Percentiles rank a stretch among this genome's conserved stretches.
Evolutionary conservation across 805 yeast genomes (phyloP).

Genomic region (Ogataea nitratoaversa): DNA sequence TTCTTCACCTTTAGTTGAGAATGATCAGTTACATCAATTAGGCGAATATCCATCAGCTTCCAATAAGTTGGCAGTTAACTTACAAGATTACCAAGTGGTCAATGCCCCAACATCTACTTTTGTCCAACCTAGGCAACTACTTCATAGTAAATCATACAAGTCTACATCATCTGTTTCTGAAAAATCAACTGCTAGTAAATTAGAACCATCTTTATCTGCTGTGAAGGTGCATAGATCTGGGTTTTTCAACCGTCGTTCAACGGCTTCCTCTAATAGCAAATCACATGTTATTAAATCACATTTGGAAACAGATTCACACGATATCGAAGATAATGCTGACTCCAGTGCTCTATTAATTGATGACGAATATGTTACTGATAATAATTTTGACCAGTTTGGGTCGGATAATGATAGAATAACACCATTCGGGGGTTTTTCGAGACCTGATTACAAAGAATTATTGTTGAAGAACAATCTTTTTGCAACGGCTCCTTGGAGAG

Average conservation of each 20-base stretch:
- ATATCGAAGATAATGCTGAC: neutral
- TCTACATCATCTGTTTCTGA: slow-evolving; percentile 17
- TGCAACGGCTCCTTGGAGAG: slow-evolving; percentile 66
- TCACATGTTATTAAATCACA: slow-evolving; percentile 1
- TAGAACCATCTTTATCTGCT: slow-evolving; percentile 19
- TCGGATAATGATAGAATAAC: slow-evolving; percentile 35
- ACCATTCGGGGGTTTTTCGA: slow-evolving; percentile 74
- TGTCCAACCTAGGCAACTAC: slow-evolving; percentile 24
- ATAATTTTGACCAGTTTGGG: neutral
- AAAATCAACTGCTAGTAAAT: slow-evolving; percentile 3
- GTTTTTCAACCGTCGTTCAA: slow-evolving; percentile 10
- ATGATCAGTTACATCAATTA: neutral
- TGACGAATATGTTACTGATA: slow-evolving; percentile 5
- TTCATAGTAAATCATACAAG: slow-evolving; percentile 4
- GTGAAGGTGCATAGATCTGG: slow-evolving; percentile 16
- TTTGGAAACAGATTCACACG: neutral
- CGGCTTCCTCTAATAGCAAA: slow-evolving; percentile 1
- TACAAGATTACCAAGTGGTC: slow-evolving; percentile 7
- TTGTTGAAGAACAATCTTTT: slow-evolving; percentile 44
- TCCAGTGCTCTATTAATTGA: neutral
- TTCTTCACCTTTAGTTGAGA: slow-evolving; percentile 7
- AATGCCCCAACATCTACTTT: slow-evolving; percentile 15
- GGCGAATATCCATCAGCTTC: slow-evolving; percentile 8
- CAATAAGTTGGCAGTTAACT: slow-evolving; percentile 4
- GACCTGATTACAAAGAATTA: slow-evolving; percentile 49